These are phyloP conservation scores for Caryocar brasiliense DNA, from an alignment of 441 rosid genomes.

Conservation along the genomic window DNA sequence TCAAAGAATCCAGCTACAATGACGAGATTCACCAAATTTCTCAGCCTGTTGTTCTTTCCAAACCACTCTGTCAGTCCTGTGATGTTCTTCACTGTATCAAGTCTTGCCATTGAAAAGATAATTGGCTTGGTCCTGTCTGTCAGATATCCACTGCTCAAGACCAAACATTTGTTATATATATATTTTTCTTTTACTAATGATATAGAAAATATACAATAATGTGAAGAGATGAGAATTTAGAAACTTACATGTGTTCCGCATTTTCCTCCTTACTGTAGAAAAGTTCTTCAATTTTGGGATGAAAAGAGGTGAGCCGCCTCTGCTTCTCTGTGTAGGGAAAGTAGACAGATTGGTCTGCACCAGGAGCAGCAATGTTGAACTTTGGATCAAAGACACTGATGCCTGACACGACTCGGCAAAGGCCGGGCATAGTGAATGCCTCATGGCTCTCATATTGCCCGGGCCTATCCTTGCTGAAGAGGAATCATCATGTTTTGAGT, in stretches of 20 bases:
- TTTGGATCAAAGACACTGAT: constrained; percentile 82
- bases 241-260: constrained; percentile 60
- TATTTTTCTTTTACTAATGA: too few species aligned
- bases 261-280: constrained; percentile 53
- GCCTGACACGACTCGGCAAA: constrained; percentile 77
- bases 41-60: constrained; percentile 62
- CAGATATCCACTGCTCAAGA: constrained; percentile 58
- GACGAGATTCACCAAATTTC: constrained; percentile 69
- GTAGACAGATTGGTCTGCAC: constrained; percentile 88
- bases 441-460: constrained; percentile 88
- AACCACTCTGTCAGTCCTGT: constrained; percentile 84
- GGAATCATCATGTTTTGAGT: neutral
- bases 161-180: too few species aligned
- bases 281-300: constrained; percentile 66
- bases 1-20: constrained; percentile 85
- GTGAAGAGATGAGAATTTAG: neutral
- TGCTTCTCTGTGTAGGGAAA: constrained; percentile 54
- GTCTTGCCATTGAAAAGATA: constrained; percentile 94
- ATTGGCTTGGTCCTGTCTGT: constrained; percentile 65
- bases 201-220: neutral
- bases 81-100: constrained; percentile 79
- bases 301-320: constrained; percentile 38
- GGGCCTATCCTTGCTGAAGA: constrained; percentile 53
- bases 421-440: constrained; percentile 85
- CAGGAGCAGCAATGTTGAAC: constrained; percentile 87